Base-by-base conservation (phyloP, 192 early-diverging fungal genomes). In the Coemansia sp. region DNA sequence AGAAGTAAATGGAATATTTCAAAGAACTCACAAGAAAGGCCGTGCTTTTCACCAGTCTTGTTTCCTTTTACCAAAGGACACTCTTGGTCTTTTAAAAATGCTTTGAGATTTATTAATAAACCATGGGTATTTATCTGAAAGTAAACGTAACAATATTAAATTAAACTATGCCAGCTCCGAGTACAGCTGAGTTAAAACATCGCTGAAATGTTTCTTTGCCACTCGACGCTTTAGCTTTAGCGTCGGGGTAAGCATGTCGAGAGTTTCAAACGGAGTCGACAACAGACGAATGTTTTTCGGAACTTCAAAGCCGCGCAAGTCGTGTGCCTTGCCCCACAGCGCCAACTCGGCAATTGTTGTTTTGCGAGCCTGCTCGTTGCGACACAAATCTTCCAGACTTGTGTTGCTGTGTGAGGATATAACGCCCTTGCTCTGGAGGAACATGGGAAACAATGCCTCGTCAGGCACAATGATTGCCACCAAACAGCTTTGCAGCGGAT, bases 381-480 rank as follows among this genome's bases (percentile, higher is more conserved):
- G 70, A 72, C 91, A 93, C 4, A 93, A 73, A 17, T 89, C 86
- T 5, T 45, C 74, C 21, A 81, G 70, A 4, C 70, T 66, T n/a
- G 66, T 63, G n/a, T 78, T 39, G 47, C 17, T 17, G 21, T 17
- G n/a, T 2, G 48, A 9, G 7, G 48, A 89, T 83, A 45, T 66
- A 79, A 59, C 79, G 84, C 50, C 79, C 58, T 27, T 75, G 71
- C 15, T 85, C 62, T n/a, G 80, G 45, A 79, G 62, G 57, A 89
- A 82, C 11, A 82, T 69, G 48, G 58, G 65, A 11, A 90, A 62
- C 11, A 79, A 73, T 21, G 88, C 85, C 1, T 83, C 75, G 22
- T 94, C 90, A 11, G 92, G 91, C 4, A 89, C 87, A 19, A 94
- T 60, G 29, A 97, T 84, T 8, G 84, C 92, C 0, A 96, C 92